Percentiles rank a stretch among this genome's conserved stretches.
phyloP scores from a whole-genome alignment of 2,329 filamentous ascomycete species.

The Aspergillus fumigatus region DNA sequence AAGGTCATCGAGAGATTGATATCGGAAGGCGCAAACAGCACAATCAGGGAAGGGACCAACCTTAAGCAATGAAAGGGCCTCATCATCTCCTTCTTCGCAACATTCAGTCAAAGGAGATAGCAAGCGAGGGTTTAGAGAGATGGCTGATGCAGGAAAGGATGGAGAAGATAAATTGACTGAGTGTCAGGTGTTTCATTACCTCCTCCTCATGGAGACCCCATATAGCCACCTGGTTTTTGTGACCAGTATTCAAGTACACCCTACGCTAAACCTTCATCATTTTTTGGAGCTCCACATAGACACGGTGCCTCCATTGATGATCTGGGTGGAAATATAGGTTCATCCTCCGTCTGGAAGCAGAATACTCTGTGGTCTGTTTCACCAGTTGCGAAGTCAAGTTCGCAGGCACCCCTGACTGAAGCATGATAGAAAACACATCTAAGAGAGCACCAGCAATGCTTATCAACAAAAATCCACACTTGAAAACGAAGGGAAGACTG shows the following conservation, averaged over 20 bases:
- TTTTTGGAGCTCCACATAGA: neutral
- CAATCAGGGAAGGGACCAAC: neutral
- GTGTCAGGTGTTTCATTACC: neutral
- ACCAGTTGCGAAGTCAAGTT: neutral
- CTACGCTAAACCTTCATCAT: neutral
- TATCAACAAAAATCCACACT: no score
- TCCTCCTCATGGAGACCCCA: no score
- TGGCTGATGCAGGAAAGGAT: neutral
- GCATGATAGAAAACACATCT: neutral
- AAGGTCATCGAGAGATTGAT: neutral
- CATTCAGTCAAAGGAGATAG: neutral
- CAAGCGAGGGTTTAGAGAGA: neutral
- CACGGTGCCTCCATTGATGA: neutral
- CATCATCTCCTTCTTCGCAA: neutral
- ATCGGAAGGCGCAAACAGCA: neutral
- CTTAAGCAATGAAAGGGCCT: neutral
- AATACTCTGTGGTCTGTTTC: no score
- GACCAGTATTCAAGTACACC: neutral
- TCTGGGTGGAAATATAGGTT: neutral
- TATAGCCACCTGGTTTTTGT: neutral
- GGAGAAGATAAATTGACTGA: neutral
- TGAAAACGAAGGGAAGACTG: no score
- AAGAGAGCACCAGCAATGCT: neutral
- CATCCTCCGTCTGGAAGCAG: neutral
- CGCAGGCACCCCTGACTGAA: neutral